Evolutionary conservation across 495 filamentous ascomycete genomes (phyloP).

Genomic region (Neurospora hispaniola): DNA sequence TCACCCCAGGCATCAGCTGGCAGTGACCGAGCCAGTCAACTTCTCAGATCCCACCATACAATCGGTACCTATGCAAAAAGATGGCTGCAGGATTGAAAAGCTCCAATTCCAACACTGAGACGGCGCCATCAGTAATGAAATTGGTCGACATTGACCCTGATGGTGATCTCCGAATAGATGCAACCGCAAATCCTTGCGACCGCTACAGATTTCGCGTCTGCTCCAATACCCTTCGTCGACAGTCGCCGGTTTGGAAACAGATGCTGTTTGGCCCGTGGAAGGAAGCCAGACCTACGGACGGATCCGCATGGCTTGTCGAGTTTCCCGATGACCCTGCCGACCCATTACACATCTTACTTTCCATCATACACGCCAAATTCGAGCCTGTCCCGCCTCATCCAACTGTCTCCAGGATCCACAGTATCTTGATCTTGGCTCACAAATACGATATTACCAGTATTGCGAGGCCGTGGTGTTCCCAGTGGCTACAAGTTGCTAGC

Average conservation of each 20-base stretch:
- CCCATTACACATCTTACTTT: constrained; percentile 2
- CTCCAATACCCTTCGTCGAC: constrained; percentile 10
- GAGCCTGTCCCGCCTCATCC: constrained; percentile 2
- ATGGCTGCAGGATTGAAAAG: too few species aligned
- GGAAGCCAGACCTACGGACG: constrained; percentile 14
- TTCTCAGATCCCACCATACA: too few species aligned
- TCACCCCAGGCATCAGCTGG: too few species aligned
- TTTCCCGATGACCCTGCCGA: constrained; percentile 14
- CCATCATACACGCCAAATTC: constrained; percentile 17
- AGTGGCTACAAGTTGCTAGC: constrained; percentile 6
- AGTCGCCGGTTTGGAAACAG: constrained; percentile 18
- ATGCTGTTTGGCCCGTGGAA: constrained; percentile 18
- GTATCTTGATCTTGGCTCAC: constrained; percentile 14
- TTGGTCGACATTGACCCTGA: background rate
- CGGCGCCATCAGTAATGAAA: background rate
- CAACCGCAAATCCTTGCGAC: background rate
- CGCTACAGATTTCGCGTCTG: constrained; percentile 18
- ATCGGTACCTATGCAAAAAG: too few species aligned
- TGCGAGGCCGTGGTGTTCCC: constrained; percentile 11
- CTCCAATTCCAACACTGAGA: too few species aligned
- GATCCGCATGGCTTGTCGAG: constrained; percentile 13
- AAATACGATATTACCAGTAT: constrained; percentile 19
- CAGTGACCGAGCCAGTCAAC: too few species aligned
- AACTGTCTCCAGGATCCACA: constrained; percentile 9
- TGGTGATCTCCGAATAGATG: constrained; percentile 1